Conservation (phyloP, 2,329 filamentous ascomycete species). For the Colletotrichum australisinense region DNA sequence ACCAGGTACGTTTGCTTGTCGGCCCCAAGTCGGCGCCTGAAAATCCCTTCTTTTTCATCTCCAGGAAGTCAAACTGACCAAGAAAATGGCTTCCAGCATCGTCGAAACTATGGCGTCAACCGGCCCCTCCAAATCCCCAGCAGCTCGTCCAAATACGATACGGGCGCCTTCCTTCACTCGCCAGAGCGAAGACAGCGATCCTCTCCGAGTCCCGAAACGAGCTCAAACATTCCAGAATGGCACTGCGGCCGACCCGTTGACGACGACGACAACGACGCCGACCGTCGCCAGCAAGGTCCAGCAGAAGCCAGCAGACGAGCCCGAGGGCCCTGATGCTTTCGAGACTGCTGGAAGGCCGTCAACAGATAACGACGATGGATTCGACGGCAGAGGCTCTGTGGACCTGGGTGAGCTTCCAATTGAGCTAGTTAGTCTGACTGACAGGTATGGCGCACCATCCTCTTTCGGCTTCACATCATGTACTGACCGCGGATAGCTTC, state of each 20-base stretch:
- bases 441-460: constrained; percentile 69
- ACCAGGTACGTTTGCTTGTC: constrained; percentile 6
- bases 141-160: constrained; percentile 44
- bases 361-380: constrained; percentile 56
- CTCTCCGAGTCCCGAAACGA: constrained; percentile 52
- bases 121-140: constrained; percentile 42
- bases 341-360: constrained; percentile 52
- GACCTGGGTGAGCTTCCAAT: constrained; percentile 92
- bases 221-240: constrained; percentile 60
- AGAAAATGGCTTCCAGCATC: constrained; percentile 28
- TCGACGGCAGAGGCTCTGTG: constrained; percentile 68
- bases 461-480: background rate
- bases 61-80: constrained; percentile 9
- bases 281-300: constrained; percentile 6
- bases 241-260: constrained; percentile 42
- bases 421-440: constrained; percentile 89
- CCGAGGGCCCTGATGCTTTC: constrained; percentile 58
- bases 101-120: constrained; percentile 47
- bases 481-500: constrained; percentile 68
- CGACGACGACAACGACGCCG: constrained; percentile 1
- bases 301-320: constrained; percentile 36
- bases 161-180: constrained; percentile 46
- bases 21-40: background rate
- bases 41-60: background rate
- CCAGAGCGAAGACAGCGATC: constrained; percentile 45